These are phyloP conservation scores for Acacia crassicarpa DNA, from an alignment of 306 rosid genomes.

Conservation along the genomic window DNA sequence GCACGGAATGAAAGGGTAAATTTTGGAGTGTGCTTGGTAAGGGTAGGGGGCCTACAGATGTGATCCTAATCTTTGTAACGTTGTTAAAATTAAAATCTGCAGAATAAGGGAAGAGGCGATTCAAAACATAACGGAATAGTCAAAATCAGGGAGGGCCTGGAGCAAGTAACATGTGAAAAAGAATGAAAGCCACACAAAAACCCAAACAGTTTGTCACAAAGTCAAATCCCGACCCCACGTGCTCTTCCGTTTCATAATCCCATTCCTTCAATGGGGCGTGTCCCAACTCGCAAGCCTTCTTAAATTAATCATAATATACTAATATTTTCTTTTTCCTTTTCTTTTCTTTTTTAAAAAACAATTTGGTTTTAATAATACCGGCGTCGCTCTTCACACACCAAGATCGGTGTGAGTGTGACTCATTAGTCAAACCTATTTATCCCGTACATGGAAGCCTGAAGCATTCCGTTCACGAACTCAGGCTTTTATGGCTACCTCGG, in stretches of 20 bases:
- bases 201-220: neutral
- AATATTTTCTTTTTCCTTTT: too few species aligned
- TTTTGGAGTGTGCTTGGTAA: too few species aligned
- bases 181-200: neutral
- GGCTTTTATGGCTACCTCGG: conserved; percentile 49
- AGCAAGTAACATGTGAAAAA: neutral
- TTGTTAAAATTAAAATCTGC: neutral
- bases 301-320: neutral
- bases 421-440: conserved; percentile 30
- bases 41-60: neutral
- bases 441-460: conserved; percentile 14
- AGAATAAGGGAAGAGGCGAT: neutral
- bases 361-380: neutral
- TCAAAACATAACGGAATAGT: neutral
- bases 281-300: conserved; percentile 2
- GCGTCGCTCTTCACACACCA: neutral
- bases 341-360: neutral
- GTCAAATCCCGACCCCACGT: conserved; percentile 33
- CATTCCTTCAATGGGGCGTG: neutral
- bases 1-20: neutral
- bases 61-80: neutral
- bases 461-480: conserved; percentile 28
- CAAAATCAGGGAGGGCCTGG: neutral
- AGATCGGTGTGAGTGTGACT: neutral
- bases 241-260: conserved; percentile 29